Base-by-base conservation (phyloP, 2,329 filamentous ascomycete genomes). In the Sarocladium oryzae region DNA sequence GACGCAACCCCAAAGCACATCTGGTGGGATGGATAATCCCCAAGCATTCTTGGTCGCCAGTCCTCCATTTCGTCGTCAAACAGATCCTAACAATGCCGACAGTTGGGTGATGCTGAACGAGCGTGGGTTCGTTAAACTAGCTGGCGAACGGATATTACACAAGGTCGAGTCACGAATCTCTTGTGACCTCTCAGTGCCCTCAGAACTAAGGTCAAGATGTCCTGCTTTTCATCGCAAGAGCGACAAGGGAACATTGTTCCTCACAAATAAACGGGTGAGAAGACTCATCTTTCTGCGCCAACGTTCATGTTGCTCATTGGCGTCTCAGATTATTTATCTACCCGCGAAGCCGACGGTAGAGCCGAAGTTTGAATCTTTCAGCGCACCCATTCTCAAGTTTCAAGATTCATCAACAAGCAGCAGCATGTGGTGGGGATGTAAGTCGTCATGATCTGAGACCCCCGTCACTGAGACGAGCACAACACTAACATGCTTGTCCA, bases 41-140 rank as follows among this genome's bases (percentile, higher is more conserved):
- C 66, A 67, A 60, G 67, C 69, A 58, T 70, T 69, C 57, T 62
- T 70, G 53, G 67, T 70, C 58, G 62, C 66, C 53, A 65, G 60
- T 57, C 63, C 61, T 56, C 57, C 64, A 56, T 59, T 59, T 56
- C 56, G 62, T 45, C 62, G 63, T 56, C 60, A 59, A 51, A 63
- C 67, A 53, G 68, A 78, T 64, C 71, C 77, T 81, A 70, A 82
- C 72, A 72, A 79, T 65, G 67, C 67, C 60, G 67, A 71, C 63
- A 82, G 79, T 61, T 96, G 92, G 92, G 92, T 96, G 41, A 96
- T 96, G 91, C 82, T 95, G 63, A 83, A 86, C 63, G 80, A 86
- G 63, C 75, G 77, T 58, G 82, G 85, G 53, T 93, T 96, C 69
- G 85, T 95, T 63, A 88, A 86, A 62, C 81, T 96, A 43, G 88